A percentile compares a stretch with the other conserved stretches of the same genome.
These are phyloP conservation scores for Candida vartiovaarae DNA, from an alignment of 805 yeast species.

Conservation along the genomic window DNA sequence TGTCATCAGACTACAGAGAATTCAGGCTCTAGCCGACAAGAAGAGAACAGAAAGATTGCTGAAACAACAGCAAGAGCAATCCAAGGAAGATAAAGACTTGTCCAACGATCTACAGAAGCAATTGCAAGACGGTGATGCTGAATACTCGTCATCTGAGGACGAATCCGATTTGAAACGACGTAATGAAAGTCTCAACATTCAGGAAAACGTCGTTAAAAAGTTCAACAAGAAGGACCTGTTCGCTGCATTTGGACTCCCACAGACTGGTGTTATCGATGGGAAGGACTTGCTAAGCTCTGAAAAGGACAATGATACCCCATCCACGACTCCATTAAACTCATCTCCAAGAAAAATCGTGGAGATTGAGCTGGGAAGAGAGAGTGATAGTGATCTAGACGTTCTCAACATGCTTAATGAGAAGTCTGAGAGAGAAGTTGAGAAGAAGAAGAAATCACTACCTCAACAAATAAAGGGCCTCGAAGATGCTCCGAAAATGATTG, in stretches of 20 bases:
- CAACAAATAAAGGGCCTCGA: conserved; percentile 3
- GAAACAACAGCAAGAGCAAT: conserved; percentile 13
- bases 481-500: conserved; percentile 2
- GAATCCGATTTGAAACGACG: conserved; percentile 4
- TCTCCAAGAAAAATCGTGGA: conserved; percentile 3
- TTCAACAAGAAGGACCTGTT: conserved; percentile 16
- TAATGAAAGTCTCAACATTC: conserved; percentile 7
- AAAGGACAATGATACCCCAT: conserved; percentile 3
- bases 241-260: conserved; percentile 17
- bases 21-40: conserved; percentile 17
- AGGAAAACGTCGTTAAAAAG: conserved; percentile 9
- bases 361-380: conserved; percentile 8
- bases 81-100: conserved; percentile 7
- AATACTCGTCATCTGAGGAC: not conserved
- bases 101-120: not conserved
- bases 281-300: conserved; percentile 1
- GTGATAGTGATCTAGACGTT: conserved; percentile 10
- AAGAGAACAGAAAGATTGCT: conserved; percentile 17
- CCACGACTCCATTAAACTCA: conserved; percentile 7
- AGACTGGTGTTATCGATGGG: conserved; percentile 2
- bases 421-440: not conserved
- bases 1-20: conserved; percentile 8
- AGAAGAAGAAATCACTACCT: not conserved
- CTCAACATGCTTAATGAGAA: conserved; percentile 3
- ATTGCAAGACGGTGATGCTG: conserved; percentile 2